Percentiles rank a stretch among this genome's conserved stretches.
Evolutionary conservation across 495 filamentous ascomycete species (phyloP).

Genomic region (Aspergillus wentii): DNA sequence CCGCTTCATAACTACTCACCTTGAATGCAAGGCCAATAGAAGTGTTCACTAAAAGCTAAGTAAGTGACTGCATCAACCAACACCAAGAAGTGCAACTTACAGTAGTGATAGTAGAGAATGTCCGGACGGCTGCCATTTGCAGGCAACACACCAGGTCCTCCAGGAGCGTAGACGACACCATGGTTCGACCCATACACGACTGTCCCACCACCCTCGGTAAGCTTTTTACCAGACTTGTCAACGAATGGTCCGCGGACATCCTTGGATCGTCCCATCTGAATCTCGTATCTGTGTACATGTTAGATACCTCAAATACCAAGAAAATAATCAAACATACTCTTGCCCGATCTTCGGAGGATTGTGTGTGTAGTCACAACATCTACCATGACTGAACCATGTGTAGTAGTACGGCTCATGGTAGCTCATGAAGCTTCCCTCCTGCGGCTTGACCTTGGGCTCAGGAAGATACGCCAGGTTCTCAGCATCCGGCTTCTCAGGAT

Average conservation of each 20-base stretch:
- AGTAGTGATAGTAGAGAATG: slow-evolving; percentile 47
- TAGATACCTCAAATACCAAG: neutral
- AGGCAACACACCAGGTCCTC: slow-evolving; percentile 35
- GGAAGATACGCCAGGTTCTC: slow-evolving; percentile 40
- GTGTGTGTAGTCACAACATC: slow-evolving; percentile 57
- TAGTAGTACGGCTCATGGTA: slow-evolving; percentile 59
- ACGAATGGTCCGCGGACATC: slow-evolving; percentile 36
- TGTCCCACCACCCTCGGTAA: slow-evolving; percentile 37
- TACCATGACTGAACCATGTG: slow-evolving; percentile 63
- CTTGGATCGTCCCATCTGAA: slow-evolving; percentile 37
- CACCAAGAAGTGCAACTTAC: slow-evolving; percentile 10
- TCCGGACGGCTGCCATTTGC: slow-evolving; percentile 26
- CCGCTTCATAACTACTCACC: slow-evolving; percentile 18
- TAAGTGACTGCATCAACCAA: slow-evolving; percentile 1
- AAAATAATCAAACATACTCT: slow-evolving; percentile 49
- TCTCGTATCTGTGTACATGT: slow-evolving; percentile 25
- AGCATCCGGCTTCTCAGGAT: slow-evolving; percentile 36
- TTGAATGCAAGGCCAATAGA: slow-evolving; percentile 32
- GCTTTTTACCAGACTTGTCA: slow-evolving; percentile 23
- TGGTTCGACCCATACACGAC: slow-evolving; percentile 42
- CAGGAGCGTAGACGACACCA: slow-evolving; percentile 42
- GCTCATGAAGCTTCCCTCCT: slow-evolving; percentile 61
- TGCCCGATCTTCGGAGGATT: slow-evolving; percentile 45
- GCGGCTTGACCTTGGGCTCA: slow-evolving; percentile 29
- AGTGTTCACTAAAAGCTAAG: slow-evolving; percentile 27